Percentiles rank a stretch among this genome's conserved stretches.
These are phyloP conservation scores for Globisporangium carolinianum DNA, from an alignment of 352 stramenopile genomes.

Conservation along the genomic window DNA sequence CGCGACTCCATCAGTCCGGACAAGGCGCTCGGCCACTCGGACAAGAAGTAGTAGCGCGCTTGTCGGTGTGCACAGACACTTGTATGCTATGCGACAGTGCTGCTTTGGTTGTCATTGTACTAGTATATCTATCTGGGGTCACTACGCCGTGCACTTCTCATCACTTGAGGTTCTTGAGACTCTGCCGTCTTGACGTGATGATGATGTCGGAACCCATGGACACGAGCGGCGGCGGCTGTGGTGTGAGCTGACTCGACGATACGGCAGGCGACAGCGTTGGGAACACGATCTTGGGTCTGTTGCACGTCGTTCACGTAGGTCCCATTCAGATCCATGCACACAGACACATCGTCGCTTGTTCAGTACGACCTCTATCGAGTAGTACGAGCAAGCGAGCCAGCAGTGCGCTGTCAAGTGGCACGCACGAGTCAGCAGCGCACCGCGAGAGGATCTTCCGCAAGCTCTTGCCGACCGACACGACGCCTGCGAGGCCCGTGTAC, in stretches of 20 bases:
- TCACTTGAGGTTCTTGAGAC: too few relatives aligned
- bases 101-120: too few relatives aligned
- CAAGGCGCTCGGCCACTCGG: conserved; percentile 79
- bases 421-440: conserved; percentile 14
- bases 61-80: too few relatives aligned
- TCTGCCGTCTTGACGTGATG: conserved; percentile 1
- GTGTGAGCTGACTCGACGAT: not conserved
- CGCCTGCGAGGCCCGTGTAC: conserved; percentile 30
- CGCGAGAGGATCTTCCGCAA: conserved; percentile 45
- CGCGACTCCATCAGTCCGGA: conserved; percentile 83
- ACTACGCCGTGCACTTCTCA: too few relatives aligned
- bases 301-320: too few relatives aligned
- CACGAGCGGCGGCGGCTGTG: not conserved
- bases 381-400: too few relatives aligned
- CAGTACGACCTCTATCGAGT: too few relatives aligned
- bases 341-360: too few relatives aligned
- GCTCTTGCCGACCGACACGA: conserved; percentile 53
- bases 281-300: conserved; percentile 14
- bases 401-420: not conserved
- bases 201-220: conserved; percentile 7
- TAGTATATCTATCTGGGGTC: too few relatives aligned
- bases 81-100: too few relatives aligned
- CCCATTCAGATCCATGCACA: not conserved
- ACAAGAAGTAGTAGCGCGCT: conserved; percentile 43
- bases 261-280: conserved; percentile 4